phyloP scores from a whole-genome alignment of 1,139 yeast genomes.

The Lipomyces yarrowii region DNA sequence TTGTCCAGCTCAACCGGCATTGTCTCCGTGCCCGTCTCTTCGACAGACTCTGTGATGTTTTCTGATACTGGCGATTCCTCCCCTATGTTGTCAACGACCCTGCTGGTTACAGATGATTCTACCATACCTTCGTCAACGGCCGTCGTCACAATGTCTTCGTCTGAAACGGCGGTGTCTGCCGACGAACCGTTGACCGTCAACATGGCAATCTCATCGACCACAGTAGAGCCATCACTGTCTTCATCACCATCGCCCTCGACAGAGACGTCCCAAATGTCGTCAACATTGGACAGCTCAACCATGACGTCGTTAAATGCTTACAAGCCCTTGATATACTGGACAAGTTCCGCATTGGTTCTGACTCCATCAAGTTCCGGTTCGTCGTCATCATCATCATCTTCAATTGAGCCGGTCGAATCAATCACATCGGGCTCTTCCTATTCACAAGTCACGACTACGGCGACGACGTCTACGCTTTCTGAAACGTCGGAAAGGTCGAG shows the following conservation, averaged over 20 bases:
- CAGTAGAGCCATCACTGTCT: not conserved
- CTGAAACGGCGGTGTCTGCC: not conserved
- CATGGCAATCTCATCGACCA: not conserved
- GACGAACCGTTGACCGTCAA: not conserved
- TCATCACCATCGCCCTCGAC: not conserved
- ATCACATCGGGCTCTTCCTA: not conserved
- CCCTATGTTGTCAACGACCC: not conserved
- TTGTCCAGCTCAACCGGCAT: no score
- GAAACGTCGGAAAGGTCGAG: not conserved
- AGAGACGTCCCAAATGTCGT: not conserved
- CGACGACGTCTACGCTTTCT: not conserved
- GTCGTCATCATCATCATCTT: not conserved
- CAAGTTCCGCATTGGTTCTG: no score
- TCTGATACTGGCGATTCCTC: constrained; percentile 13
- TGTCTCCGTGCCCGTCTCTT: not conserved
- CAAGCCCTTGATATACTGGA: not conserved
- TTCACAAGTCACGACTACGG: not conserved
- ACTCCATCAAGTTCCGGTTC: not conserved
- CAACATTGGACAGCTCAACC: not conserved
- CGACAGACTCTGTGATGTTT: constrained; percentile 16
- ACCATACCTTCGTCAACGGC: not conserved
- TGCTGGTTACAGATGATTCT: not conserved
- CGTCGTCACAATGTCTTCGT: not conserved
- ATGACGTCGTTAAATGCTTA: not conserved
- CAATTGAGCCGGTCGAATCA: not conserved